Percentiles rank a stretch among this genome's conserved stretches.
These are phyloP conservation scores for Sphagnum tenellum DNA, from an alignment of 225 moss, liverwort and hornwort species.

Conservation along the genomic window DNA sequence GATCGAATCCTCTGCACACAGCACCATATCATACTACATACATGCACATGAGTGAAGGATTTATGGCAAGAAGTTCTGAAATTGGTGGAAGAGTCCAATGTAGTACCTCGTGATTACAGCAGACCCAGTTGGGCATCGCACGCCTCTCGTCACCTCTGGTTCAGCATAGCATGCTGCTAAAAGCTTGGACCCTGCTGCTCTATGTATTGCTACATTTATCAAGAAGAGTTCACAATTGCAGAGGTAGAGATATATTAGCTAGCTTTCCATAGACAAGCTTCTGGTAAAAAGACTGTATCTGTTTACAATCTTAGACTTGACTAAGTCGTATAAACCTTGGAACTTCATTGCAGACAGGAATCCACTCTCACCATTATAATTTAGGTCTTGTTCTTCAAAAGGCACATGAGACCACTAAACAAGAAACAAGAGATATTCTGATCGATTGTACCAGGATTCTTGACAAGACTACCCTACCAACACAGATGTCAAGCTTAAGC, in stretches of 20 bases:
- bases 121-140: conserved; percentile 68
- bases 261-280: background rate
- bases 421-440: conserved; percentile 1
- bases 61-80: too few relatives aligned
- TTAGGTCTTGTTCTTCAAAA: background rate
- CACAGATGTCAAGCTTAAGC: too few relatives aligned
- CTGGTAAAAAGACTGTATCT: background rate
- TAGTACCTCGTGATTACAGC: conserved; percentile 60
- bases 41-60: background rate
- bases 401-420: conserved; percentile 1
- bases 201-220: conserved; percentile 55
- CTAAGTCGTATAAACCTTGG: too few relatives aligned
- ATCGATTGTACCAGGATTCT: background rate
- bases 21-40: background rate
- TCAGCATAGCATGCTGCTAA: conserved; percentile 36
- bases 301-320: background rate
- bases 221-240: too few relatives aligned
- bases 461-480: too few relatives aligned
- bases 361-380: too few relatives aligned
- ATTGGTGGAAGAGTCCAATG: too few relatives aligned
- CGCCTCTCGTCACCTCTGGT: conserved; percentile 39
- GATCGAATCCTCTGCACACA: conserved; percentile 43
- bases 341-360: too few relatives aligned
- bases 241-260: background rate
- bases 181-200: conserved; percentile 49